Conservation (phyloP, 2,329 filamentous ascomycete species). For the Monilinia vaccinii-corymbosi region DNA sequence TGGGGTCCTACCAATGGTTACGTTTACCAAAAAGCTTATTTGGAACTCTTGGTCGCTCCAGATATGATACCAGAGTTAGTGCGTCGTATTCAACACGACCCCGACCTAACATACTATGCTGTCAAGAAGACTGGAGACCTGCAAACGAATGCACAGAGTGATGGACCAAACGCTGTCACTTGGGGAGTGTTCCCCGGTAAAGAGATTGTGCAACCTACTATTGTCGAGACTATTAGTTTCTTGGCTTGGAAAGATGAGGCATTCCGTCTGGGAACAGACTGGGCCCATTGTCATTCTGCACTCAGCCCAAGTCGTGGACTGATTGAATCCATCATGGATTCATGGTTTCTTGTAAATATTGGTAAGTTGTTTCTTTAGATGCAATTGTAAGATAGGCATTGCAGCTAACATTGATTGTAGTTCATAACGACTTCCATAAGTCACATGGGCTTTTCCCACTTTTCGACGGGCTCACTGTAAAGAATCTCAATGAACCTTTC, state of each 20-base stretch:
- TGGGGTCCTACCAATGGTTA: constrained; percentile 95
- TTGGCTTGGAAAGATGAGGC: constrained; percentile 98
- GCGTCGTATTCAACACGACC: constrained; percentile 64
- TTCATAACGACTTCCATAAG: constrained; percentile 96
- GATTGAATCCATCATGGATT: constrained; percentile 75
- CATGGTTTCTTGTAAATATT: constrained; percentile 93
- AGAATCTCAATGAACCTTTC: constrained; percentile 46
- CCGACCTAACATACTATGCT: constrained; percentile 87
- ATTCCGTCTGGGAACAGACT: constrained; percentile 83
- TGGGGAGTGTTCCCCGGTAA: constrained; percentile 99
- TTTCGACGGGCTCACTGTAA: constrained; percentile 68
- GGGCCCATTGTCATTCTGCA: constrained; percentile 82
- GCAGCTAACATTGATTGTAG: constrained; percentile 36
- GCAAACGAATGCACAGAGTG: constrained; percentile 73
- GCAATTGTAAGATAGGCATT: not conserved
- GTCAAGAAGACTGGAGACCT: constrained; percentile 77
- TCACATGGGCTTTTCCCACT: constrained; percentile 73
- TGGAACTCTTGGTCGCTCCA: constrained; percentile 82
- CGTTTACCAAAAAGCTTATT: constrained; percentile 96
- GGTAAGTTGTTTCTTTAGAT: constrained; percentile 45
- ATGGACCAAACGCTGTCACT: constrained; percentile 94
- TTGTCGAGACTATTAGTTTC: constrained; percentile 96
- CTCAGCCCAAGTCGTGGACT: constrained; percentile 68
- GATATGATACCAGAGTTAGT: constrained; percentile 70
- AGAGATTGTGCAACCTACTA: constrained; percentile 99